Percentiles rank a stretch among this genome's conserved stretches.
phyloP scores from a whole-genome alignment of 1,284 basidiomycete species.

The Waitea zeae region DNA sequence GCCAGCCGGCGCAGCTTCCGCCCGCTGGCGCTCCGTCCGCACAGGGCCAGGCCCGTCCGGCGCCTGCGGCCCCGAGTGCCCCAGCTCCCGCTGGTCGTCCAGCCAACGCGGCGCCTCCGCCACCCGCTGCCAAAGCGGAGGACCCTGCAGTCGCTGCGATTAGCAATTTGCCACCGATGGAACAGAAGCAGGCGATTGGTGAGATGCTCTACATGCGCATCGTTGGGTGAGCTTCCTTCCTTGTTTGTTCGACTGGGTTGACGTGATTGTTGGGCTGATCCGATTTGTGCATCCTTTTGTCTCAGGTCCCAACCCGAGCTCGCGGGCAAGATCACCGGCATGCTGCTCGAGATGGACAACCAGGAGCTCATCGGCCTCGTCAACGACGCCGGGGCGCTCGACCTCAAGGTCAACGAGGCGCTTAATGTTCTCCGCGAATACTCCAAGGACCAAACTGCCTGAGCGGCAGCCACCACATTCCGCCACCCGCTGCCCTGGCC shows the following conservation, averaged over 20 bases:
- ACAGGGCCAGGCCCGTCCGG: slow-evolving; percentile 23
- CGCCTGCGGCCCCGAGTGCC: slow-evolving; percentile 22
- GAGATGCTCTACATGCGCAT: slow-evolving; percentile 89
- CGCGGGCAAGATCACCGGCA: slow-evolving; percentile 94
- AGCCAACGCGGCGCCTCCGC: slow-evolving; percentile 12
- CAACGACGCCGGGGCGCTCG: slow-evolving; percentile 66
- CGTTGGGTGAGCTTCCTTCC: slow-evolving; percentile 35
- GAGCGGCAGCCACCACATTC: too few species aligned
- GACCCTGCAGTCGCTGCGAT: slow-evolving; percentile 34
- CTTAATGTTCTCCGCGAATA: slow-evolving; percentile 68
- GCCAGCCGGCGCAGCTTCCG: slow-evolving; percentile 39
- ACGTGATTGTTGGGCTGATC: slow-evolving; percentile 8
- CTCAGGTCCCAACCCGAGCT: slow-evolving; percentile 68
- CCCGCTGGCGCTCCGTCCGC: slow-evolving; percentile 30
- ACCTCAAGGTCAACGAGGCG: slow-evolving; percentile 81
- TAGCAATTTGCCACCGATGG: slow-evolving; percentile 61
- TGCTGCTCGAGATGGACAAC: slow-evolving; percentile 97
- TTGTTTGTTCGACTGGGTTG: slow-evolving; percentile 3
- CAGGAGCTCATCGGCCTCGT: slow-evolving; percentile 75
- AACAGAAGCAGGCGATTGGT: slow-evolving; percentile 95
- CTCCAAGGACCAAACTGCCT: slow-evolving; percentile 31
- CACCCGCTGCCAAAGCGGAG: slow-evolving; percentile 16
- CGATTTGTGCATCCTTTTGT: too few species aligned
- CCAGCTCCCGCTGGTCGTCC: slow-evolving; percentile 12
- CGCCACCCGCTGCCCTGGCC: too few species aligned